Base-by-base conservation (phyloP, 2,329 filamentous ascomycete genomes). In the Aspergillus sergii region DNA sequence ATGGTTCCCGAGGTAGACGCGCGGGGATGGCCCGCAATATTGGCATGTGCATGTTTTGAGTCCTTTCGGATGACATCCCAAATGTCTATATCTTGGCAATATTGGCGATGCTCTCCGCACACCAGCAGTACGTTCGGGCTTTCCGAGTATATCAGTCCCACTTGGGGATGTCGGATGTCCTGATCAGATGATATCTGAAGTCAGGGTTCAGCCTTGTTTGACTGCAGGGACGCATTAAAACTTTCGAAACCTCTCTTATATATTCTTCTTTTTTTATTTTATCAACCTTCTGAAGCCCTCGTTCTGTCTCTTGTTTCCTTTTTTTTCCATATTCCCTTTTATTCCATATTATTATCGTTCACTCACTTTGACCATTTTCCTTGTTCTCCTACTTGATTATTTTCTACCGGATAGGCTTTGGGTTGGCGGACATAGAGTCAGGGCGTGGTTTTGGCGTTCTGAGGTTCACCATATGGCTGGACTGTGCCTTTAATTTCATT, bases 391-490 rank as follows among this genome's bases (percentile, higher is more conserved):
- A 32, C 48, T 10, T 32, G 30, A 23, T 19, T 19, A n/a, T 53
- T 58, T 43, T 60, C 43, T 59, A 21, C 41, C 21, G 59, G 60
- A 55, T 61, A 39, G 63, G 53, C 43, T 60, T 56, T 58, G 58
- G 56, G 46, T 46, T 57, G 59, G 53, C 53, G 59, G 51, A 53
- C 32, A 66, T 67, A 66, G 65, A 67, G 63, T 61, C 56, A 64
- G 58, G 65, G 65, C 65, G 65, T 67, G 65, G 50, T 39, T 51
- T 26, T 41, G 65, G 65, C 65, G 65, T 67, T 67, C 30, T 51
- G 64, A 57, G 45, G 32, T 63, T 46, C 30, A 63, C 21, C 36
- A 58, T 45, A 50, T 26, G 57, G 23, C 30, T 58, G 62, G 45
- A 60, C 58, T 55, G 43, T 41, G 41, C 21, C 45, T 62, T 58